Conservation (phyloP, 129 eudicot genomes). For the Helianthus tuberosus region DNA sequence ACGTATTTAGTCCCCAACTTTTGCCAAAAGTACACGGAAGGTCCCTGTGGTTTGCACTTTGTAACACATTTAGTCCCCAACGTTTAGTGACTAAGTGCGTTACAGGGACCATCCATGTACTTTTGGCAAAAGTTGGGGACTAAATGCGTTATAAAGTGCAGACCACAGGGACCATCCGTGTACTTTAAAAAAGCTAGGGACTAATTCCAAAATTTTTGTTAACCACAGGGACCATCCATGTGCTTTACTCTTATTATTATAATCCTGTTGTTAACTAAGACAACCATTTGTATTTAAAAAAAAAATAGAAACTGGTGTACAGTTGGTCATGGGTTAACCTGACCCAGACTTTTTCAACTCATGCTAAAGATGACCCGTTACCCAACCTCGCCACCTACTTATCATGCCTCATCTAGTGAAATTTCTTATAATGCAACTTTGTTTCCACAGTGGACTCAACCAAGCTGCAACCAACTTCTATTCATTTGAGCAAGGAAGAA, state of each 20-base stretch:
- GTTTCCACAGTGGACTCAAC: slow-evolving; percentile 70
- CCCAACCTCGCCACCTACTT: neutral
- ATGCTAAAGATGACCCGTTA: neutral
- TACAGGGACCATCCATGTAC: too few species aligned
- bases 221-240: too few species aligned
- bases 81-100: too few species aligned
- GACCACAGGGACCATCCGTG: too few species aligned
- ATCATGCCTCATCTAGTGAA: neutral
- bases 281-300: neutral
- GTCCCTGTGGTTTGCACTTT: too few species aligned
- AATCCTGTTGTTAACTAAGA: neutral
- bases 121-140: too few species aligned
- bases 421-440: slow-evolving; percentile 23
- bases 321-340: neutral
- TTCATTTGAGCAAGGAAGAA: slow-evolving; percentile 98
- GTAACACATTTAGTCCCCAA: too few species aligned
- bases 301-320: neutral
- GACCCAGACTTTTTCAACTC: neutral
- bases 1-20: too few species aligned
- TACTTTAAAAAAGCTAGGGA: too few species aligned
- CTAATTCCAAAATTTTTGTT: too few species aligned
- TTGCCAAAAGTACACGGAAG: too few species aligned
- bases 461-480: slow-evolving; percentile 98
- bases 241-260: neutral
- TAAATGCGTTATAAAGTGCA: too few species aligned